These are phyloP conservation scores for Rhizoclosmatium sp. DNA, from an alignment of 192 early-diverging fungal species.

Conservation along the genomic window DNA sequence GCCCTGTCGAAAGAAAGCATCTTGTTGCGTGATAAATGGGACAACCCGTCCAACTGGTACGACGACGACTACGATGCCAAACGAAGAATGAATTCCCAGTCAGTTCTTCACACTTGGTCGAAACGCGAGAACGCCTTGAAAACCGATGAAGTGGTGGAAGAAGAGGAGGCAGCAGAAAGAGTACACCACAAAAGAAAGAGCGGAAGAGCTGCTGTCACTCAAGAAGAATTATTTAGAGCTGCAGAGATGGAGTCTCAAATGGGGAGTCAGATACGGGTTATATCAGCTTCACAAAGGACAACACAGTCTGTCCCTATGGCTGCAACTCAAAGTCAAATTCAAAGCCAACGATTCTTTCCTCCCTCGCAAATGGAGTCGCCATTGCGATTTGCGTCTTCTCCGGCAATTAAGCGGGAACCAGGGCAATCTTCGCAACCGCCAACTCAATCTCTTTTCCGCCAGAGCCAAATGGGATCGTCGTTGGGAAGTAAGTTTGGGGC, in stretches of 20 bases:
- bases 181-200: not conserved
- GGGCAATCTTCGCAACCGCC: no score
- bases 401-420: no score
- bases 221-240: not conserved
- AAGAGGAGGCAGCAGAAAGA: not conserved
- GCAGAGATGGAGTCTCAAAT: not conserved
- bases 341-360: no score
- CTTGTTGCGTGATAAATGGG: conserved; percentile 34
- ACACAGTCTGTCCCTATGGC: not conserved
- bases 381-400: no score
- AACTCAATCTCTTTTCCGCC: no score
- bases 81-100: conserved; percentile 14
- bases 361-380: no score
- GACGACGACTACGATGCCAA: conserved; percentile 13
- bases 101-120: not conserved
- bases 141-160: not conserved
- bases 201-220: conserved; percentile 1
- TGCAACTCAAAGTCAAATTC: no score
- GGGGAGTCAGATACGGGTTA: not conserved
- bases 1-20: conserved; percentile 20
- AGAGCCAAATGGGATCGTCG: no score
- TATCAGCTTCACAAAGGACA: not conserved
- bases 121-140: conserved; percentile 17
- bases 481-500: not conserved
- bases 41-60: conserved; percentile 24